Percentiles rank a stretch among this genome's conserved stretches.
phyloP scores from a whole-genome alignment of 2,329 filamentous ascomycete species.

The Aspergillus floridensis region DNA sequence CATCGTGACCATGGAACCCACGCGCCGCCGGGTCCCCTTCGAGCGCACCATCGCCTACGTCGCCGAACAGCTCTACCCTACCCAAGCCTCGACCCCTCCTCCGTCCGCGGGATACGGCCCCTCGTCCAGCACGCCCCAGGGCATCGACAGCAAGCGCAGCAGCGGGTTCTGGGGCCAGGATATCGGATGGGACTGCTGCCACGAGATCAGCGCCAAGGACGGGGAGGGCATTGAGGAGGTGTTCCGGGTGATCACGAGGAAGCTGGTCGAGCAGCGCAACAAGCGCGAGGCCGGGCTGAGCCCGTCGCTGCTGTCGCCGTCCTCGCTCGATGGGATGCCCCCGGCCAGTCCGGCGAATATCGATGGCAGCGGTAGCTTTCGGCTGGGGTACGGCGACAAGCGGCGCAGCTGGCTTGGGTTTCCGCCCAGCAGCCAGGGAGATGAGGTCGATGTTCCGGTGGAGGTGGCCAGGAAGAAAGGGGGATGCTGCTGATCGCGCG shows the following conservation, averaged over 20 bases:
- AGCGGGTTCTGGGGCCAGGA: slow-evolving; percentile 75
- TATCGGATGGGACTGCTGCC: slow-evolving; percentile 93
- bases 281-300: slow-evolving; percentile 51
- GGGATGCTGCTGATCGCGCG: slow-evolving; percentile 43
- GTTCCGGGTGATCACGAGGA: slow-evolving; percentile 84
- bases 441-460: slow-evolving; percentile 31
- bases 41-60: slow-evolving; percentile 95
- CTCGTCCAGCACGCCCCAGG: slow-evolving; percentile 27
- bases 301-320: slow-evolving; percentile 45
- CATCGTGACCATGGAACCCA: slow-evolving; percentile 80
- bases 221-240: slow-evolving; percentile 97
- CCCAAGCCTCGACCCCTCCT: slow-evolving; percentile 64
- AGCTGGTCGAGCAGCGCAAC: slow-evolving; percentile 70
- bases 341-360: slow-evolving; percentile 49
- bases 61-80: slow-evolving; percentile 81
- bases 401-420: slow-evolving; percentile 66
- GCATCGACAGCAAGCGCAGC: slow-evolving; percentile 46
- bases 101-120: slow-evolving; percentile 55
- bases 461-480: slow-evolving; percentile 34
- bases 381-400: slow-evolving; percentile 59
- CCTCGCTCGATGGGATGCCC: slow-evolving; percentile 40
- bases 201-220: slow-evolving; percentile 91
- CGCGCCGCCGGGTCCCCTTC: slow-evolving; percentile 79
- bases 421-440: slow-evolving; percentile 47
- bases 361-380: slow-evolving; percentile 57